Evolutionary conservation across 1,139 yeast genomes (phyloP), one percentile per base, ranked within the genome.

Genomic region (Yamadazyma atmosphaerica): DNA sequence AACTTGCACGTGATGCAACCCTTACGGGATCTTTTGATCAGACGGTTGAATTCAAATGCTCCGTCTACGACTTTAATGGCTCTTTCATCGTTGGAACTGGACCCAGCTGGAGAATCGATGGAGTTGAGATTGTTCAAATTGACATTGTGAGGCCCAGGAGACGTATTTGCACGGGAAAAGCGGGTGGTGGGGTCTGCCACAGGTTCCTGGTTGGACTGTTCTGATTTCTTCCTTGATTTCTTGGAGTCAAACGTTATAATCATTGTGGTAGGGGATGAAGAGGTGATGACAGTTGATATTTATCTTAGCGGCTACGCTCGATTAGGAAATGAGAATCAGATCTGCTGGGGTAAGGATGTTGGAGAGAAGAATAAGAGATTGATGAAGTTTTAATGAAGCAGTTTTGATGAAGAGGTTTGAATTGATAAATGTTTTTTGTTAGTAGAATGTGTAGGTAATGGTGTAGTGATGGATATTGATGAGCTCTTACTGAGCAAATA

Each of bases 1-100:
- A 74, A 70, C 42, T 87, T 78, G 51, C 92, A 84, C 0, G 89
- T 82, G 33, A 82, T 60, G 55, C 92, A 84, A 0, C 92, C 92
- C 46, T 68, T 68, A 47, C 70, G 68, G 2, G 83, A 74, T 39
- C 81, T 54, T 43, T 47, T 51, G 13, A 47, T 32, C 12, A 43
- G 32, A 25, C 17, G 14, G 12, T 18, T 11, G 18, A n/a, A 4
- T 11, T 30, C 18, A 12, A 30, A 18, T 6, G 33, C 4, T 11
- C 11, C 25, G n/a, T 18, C 23, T 6, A 19, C 6, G 14, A 19
- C 33, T 11, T 15, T 19, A 8, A 28, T 16, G 4, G 16, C 19
- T 10, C 24, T 7, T 15, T 9, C 8, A 16, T 10, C 17, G n/a
- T n/a, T n/a, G n/a, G n/a, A n/a, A n/a, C n/a, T n/a, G n/a, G n/a